Base-by-base conservation (phyloP, 2,329 filamentous ascomycete genomes). In the Ceratocystis papillata region DNA sequence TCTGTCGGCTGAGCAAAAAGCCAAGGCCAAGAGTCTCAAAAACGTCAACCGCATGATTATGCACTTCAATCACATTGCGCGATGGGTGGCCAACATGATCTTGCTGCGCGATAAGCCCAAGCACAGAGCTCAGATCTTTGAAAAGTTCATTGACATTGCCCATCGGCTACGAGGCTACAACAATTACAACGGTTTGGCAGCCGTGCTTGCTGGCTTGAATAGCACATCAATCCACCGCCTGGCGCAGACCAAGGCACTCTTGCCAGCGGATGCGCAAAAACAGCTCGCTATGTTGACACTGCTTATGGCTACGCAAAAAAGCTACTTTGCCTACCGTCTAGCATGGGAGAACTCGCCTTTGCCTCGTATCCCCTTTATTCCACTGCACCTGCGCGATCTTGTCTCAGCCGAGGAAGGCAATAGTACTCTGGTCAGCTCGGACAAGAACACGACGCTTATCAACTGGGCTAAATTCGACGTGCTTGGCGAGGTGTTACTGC, bases 381-480 rank as follows among this genome's bases (percentile, higher is more conserved):
- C 94, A 1, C 80, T 97, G 33, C 90, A 96, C 73, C 84, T 90
- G 55, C 84, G 92, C 69, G 94, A 99, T 76, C 80, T 99, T 28
- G 90, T 96, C 1, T 90, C 89, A 12, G 93, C 94, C 0, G 90
- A 96, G 72, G 89, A 96, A 75, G 94, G 93, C 44, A 96, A 94
- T 75, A 85, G 84, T 72, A 97, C 94, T 0, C 93, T 96, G 74
- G 79, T 97, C 1, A 90, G 88, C 6, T 80, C 83, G 1, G 81
- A 84, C 68, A 84, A 80, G 46, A 22, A 28, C 22, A 57, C 28
- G 2, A 84, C 90, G 69, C 81, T 89, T 63, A 89, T 99, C 73
- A 97, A 97, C 74, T 99, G 94, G 94, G 91, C 88, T 76, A 99
- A 99, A 74, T 99, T 97, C 72, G 93, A 97, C 75, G 87, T 99